A percentile compares a stretch with the other conserved stretches of the same genome.
Conservation (phyloP, 805 yeast genomes). For the Pichia insulana region DNA sequence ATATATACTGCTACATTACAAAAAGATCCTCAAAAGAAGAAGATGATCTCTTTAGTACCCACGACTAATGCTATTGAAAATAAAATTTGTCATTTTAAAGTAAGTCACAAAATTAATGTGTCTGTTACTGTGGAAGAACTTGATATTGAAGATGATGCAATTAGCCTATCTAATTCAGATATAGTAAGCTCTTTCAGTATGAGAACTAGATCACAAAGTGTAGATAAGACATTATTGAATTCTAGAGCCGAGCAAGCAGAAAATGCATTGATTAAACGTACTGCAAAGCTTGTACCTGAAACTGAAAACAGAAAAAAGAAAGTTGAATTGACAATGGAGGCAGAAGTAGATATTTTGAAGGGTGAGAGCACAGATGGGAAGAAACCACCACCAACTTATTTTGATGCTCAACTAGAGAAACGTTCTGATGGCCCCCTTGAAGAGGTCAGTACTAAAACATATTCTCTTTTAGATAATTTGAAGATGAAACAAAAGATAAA, state of each 20-base stretch:
- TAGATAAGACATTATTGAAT: slow-evolving; percentile 5
- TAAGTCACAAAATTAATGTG: slow-evolving; percentile 18
- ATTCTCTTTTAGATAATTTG: background rate
- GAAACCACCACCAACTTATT: slow-evolving; percentile 17
- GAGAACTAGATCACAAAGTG: slow-evolving; percentile 8
- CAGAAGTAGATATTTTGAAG: slow-evolving; percentile 15
- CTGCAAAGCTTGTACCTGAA: slow-evolving; percentile 18
- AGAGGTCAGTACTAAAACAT: background rate
- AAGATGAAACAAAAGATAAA: background rate
- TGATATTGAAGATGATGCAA: background rate
- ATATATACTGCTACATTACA: slow-evolving; percentile 5
- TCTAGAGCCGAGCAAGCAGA: slow-evolving; percentile 11
- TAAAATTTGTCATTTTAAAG: slow-evolving; percentile 14
- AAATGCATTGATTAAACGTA: slow-evolving; percentile 15
- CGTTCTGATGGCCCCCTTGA: background rate
- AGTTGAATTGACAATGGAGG: slow-evolving; percentile 20
- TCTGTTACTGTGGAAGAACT: slow-evolving; percentile 8
- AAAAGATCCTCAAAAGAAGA: background rate
- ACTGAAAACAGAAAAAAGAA: slow-evolving; percentile 4
- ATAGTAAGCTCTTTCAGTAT: slow-evolving; percentile 9
- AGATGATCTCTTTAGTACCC: slow-evolving; percentile 15
- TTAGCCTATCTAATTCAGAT: slow-evolving; percentile 5
- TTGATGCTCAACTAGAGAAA: slow-evolving; percentile 3
- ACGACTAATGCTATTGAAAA: slow-evolving; percentile 11
- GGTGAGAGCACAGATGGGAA: slow-evolving; percentile 17